Conservation (phyloP, 225 moss, liverwort and hornwort genomes). For the Takakia lepidozioides region DNA sequence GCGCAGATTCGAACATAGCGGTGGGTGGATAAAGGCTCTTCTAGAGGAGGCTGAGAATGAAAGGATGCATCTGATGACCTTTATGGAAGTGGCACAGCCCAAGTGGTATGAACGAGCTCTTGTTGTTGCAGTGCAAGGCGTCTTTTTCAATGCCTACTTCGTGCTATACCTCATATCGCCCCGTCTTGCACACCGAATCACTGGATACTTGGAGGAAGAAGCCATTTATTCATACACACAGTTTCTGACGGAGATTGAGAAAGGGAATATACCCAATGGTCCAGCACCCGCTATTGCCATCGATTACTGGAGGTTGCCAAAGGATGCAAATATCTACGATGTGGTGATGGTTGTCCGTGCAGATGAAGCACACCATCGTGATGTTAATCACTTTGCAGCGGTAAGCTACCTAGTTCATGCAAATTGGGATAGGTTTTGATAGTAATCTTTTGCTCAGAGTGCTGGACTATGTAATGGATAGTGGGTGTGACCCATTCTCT, state of each 20-base stretch:
- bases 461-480: too few species aligned
- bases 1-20: slow-evolving; percentile 68
- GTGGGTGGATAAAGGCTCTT: slow-evolving; percentile 94
- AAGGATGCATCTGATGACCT: slow-evolving; percentile 97
- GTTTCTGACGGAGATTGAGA: slow-evolving; percentile 56
- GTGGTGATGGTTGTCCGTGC: slow-evolving; percentile 69
- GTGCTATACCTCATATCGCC: slow-evolving; percentile 61
- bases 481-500: slow-evolving; percentile 1
- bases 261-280: slow-evolving; percentile 42
- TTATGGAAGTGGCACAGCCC: slow-evolving; percentile 85
- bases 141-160: slow-evolving; percentile 81
- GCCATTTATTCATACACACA: slow-evolving; percentile 71
- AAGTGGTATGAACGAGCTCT: slow-evolving; percentile 69
- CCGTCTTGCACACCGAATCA: slow-evolving; percentile 61
- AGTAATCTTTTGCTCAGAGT: too few species aligned
- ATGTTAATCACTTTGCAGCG: slow-evolving; percentile 97
- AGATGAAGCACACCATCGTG: slow-evolving; percentile 96
- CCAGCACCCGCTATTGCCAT: slow-evolving; percentile 82
- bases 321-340: slow-evolving; percentile 59
- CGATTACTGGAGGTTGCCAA: slow-evolving; percentile 89
- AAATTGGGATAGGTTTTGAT: too few species aligned
- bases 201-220: slow-evolving; percentile 91
- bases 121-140: slow-evolving; percentile 68
- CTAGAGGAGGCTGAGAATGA: slow-evolving; percentile 98
- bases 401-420: slow-evolving; percentile 31